A percentile compares a stretch with the other conserved stretches of the same genome.
Conservation (phyloP, 768 basidiomycete genomes). For the Pleurotus giganteus region DNA sequence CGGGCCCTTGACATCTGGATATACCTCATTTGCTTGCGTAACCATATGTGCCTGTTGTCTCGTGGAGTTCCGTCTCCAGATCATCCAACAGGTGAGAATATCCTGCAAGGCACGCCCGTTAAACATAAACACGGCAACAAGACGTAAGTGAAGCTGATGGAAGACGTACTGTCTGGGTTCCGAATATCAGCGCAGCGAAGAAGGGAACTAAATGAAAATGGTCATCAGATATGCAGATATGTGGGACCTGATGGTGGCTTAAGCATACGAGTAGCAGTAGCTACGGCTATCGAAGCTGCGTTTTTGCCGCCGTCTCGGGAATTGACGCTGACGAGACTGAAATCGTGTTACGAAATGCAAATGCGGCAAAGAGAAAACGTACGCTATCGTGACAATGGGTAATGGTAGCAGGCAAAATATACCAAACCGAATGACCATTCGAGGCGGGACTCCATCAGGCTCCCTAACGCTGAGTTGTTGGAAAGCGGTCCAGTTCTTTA, state of each 20-base stretch:
- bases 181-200: slow-evolving; percentile 18
- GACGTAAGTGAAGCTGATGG: neutral
- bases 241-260: neutral
- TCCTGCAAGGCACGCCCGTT: slow-evolving; percentile 2
- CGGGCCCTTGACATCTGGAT: neutral
- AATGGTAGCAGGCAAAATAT: slow-evolving; percentile 13
- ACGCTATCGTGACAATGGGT: slow-evolving; percentile 6
- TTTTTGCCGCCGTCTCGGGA: neutral
- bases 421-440: slow-evolving; percentile 18
- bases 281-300: neutral
- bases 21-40: neutral
- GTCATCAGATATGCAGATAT: neutral
- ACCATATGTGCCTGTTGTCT: neutral
- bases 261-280: slow-evolving; percentile 8
- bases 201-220: slow-evolving; percentile 15
- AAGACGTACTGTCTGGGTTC: slow-evolving; percentile 17
- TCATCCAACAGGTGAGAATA: slow-evolving; percentile 11
- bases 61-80: slow-evolving; percentile 7
- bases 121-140: neutral
- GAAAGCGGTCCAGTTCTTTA: slow-evolving; percentile 12
- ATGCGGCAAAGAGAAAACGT: neutral
- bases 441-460: slow-evolving; percentile 9
- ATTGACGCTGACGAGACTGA: slow-evolving; percentile 1
- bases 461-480: neutral
- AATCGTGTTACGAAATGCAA: neutral